A percentile compares a stretch with the other conserved stretches of the same genome.
phyloP scores from a whole-genome alignment of 306 rosid genomes.

The Medicago truncatula region MtrunA17r5.0-ANR NC_053046.1:34552001-34552500 shows the following conservation, averaged over 20 bases:
- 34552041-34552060: slow-evolving; percentile 64
- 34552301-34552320: slow-evolving; percentile 73
- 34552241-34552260: slow-evolving; percentile 97
- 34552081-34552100: slow-evolving; percentile 23
- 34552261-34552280: slow-evolving; percentile 47
- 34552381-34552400: slow-evolving; percentile 85
- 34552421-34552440: slow-evolving; percentile 95
- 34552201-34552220: slow-evolving; percentile 81
- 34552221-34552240: slow-evolving; percentile 96
- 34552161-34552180: slow-evolving; percentile 72
- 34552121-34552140: slow-evolving; percentile 39
- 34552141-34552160: slow-evolving; percentile 59
- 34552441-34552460: slow-evolving; percentile 90
- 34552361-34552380: slow-evolving; percentile 87
- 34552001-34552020: slow-evolving; percentile 18
- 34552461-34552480: slow-evolving; percentile 92
- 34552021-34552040: slow-evolving; percentile 9
- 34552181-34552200: slow-evolving; percentile 89
- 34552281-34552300: slow-evolving; percentile 41
- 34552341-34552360: slow-evolving; percentile 77
- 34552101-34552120: slow-evolving; percentile 20
- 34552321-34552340: slow-evolving; percentile 81
- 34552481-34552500: slow-evolving; percentile 64
- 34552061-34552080: not conserved
- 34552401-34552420: slow-evolving; percentile 85